Evolutionary conservation across 164 flowering plant genomes (phyloP).

Genomic region (Stephania yunnanensis): DNA sequence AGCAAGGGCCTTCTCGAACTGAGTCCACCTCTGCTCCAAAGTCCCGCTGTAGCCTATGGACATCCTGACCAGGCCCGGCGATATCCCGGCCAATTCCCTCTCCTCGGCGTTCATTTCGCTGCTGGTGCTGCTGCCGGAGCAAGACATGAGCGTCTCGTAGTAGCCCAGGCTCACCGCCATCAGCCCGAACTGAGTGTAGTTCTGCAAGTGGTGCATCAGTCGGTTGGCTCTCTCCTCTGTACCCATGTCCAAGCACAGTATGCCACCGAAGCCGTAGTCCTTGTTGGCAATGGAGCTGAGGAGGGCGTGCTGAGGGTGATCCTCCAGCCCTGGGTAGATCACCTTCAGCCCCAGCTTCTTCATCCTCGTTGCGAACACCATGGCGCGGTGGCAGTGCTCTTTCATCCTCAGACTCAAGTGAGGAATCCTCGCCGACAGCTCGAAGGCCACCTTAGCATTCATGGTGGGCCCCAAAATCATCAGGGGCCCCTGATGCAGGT

Average conservation of each 20-base stretch:
- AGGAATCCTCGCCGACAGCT: conserved; percentile 72
- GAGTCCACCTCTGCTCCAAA: conserved; percentile 81
- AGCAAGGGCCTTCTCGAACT: conserved; percentile 64
- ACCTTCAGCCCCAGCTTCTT: conserved; percentile 83
- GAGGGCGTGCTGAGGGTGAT: conserved; percentile 66
- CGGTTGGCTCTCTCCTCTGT: conserved; percentile 71
- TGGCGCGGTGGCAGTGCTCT: conserved; percentile 73
- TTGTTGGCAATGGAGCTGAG: conserved; percentile 52
- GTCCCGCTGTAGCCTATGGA: conserved; percentile 83
- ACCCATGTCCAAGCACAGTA: conserved; percentile 77
- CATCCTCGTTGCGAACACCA: conserved; percentile 65
- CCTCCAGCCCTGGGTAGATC: conserved; percentile 85
- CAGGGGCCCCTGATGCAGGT: conserved; percentile 71
- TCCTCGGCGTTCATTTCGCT: conserved; percentile 72
- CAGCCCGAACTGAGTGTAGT: conserved; percentile 71
- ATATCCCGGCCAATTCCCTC: conserved; percentile 67
- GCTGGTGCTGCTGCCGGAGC: conserved; percentile 92
- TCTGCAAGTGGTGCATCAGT: conserved; percentile 67
- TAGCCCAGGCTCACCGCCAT: conserved; percentile 95
- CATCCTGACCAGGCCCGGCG: conserved; percentile 88
- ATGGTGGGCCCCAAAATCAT: conserved; percentile 94
- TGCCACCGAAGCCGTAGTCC: conserved; percentile 79
- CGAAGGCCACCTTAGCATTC: conserved; percentile 92
- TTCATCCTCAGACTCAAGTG: conserved; percentile 80
- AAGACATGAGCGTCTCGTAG: conserved; percentile 94